A percentile compares a stretch with the other conserved stretches of the same genome.
Evolutionary conservation across 1,284 basidiomycete species (phyloP).

Genomic region (Irpex sp.): DNA sequence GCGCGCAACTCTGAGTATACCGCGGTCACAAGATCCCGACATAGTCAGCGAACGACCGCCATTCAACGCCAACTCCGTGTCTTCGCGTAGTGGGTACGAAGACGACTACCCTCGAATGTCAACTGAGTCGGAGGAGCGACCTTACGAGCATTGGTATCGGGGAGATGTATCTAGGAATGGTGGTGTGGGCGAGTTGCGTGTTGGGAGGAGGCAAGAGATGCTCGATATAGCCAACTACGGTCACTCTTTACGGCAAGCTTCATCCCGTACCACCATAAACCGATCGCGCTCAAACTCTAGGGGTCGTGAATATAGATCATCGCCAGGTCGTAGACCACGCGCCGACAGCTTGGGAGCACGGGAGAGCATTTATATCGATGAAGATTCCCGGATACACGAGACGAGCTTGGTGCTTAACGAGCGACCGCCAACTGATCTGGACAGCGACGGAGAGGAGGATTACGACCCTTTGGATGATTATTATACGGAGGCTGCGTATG

Average conservation of each 20-base stretch:
- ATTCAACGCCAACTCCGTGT: constrained; percentile 21
- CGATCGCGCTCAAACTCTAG: constrained; percentile 28
- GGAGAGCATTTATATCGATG: constrained; percentile 64
- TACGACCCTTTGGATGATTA: constrained; percentile 25
- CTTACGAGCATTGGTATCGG: constrained; percentile 81
- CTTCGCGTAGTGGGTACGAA: constrained; percentile 20
- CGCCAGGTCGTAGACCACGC: constrained; percentile 29
- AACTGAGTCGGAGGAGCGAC: constrained; percentile 71
- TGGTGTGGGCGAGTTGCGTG: constrained; percentile 72
- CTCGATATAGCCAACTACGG: constrained; percentile 80
- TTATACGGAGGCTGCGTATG: constrained; percentile 20
- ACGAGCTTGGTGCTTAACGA: constrained; percentile 64
- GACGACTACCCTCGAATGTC: constrained; percentile 44
- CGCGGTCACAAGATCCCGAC: constrained; percentile 30
- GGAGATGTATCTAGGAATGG: constrained; percentile 77
- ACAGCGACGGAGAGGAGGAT: constrained; percentile 38
- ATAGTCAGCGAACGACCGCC: constrained; percentile 45
- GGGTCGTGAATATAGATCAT: constrained; percentile 16
- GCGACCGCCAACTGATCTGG: constrained; percentile 63
- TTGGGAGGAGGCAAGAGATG: constrained; percentile 72
- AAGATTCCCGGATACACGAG: constrained; percentile 43
- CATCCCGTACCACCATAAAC: constrained; percentile 16
- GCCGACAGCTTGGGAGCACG: constrained; percentile 53
- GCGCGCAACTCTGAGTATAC: constrained; percentile 26
- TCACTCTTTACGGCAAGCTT: constrained; percentile 36